Percentiles rank a stretch among this genome's conserved stretches.
phyloP scores from a whole-genome alignment of 139 green algal genomes.

The Deuterostichococcus epilithicus region DNA sequence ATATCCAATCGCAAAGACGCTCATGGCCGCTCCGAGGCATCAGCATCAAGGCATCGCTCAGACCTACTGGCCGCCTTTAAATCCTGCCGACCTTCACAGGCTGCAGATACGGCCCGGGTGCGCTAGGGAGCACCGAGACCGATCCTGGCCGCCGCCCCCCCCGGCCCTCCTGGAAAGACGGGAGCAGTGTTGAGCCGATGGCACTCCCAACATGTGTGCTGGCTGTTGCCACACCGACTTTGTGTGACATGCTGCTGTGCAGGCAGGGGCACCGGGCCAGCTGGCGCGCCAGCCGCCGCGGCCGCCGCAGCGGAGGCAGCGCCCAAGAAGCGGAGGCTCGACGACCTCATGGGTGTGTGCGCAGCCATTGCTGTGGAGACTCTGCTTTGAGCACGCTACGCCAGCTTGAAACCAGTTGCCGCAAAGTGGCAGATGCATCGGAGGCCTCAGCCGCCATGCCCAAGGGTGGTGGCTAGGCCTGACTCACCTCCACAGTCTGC shows the following conservation, averaged over 20 bases:
- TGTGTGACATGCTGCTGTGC: not conserved
- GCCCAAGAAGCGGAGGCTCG: conserved; percentile 36
- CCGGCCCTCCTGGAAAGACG: not conserved
- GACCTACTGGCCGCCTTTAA: not conserved
- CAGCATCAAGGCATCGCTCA: not conserved
- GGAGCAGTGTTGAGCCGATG: not conserved
- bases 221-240: not conserved
- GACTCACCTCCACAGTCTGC: too few relatives aligned
- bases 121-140: not conserved
- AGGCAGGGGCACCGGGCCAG: too few relatives aligned
- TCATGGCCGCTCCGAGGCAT: too few relatives aligned
- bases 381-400: not conserved
- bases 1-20: too few relatives aligned
- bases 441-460: too few relatives aligned
- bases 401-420: not conserved
- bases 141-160: not conserved
- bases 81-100: not conserved
- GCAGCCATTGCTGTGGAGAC: too few relatives aligned
- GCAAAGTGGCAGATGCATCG: not conserved
- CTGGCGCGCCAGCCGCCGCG: not conserved
- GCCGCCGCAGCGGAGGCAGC: not conserved
- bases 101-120: not conserved
- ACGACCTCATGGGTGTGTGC: conserved; percentile 45
- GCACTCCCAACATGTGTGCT: not conserved
- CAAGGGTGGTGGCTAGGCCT: too few relatives aligned